Percentiles rank a stretch among this genome's conserved stretches.
Conservation (phyloP, 208 protist species). For the Borovskyia barvae region DNA sequence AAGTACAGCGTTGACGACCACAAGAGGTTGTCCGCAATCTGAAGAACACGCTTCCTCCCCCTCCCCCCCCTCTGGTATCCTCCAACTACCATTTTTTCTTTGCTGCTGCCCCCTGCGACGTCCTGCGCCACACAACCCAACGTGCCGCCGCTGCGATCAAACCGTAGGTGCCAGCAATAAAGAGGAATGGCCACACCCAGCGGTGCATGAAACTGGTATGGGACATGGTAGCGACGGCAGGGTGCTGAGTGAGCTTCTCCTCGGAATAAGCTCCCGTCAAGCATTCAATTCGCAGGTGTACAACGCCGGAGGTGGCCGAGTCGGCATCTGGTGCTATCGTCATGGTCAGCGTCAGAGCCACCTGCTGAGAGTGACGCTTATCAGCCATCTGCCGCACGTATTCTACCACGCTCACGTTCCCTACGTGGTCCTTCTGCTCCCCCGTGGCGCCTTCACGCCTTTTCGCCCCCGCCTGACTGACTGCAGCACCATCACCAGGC, state of each 20-base stretch:
- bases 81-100: slow-evolving; percentile 19
- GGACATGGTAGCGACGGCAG: slow-evolving; percentile 8
- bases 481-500: slow-evolving; percentile 1
- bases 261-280: slow-evolving; percentile 22
- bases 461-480: too few species aligned
- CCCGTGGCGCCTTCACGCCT: too few species aligned
- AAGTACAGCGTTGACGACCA: too few species aligned
- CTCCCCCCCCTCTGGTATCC: neutral
- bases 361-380: slow-evolving; percentile 1
- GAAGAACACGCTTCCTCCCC: too few species aligned
- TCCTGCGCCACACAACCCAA: slow-evolving; percentile 4
- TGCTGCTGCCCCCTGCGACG: neutral
- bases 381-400: slow-evolving; percentile 4
- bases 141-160: slow-evolving; percentile 18
- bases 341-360: slow-evolving; percentile 14
- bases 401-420: slow-evolving; percentile 10
- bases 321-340: neutral
- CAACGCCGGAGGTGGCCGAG: neutral
- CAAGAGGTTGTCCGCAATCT: too few species aligned
- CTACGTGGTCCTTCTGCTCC: slow-evolving; percentile 6
- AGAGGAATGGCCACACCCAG: slow-evolving; percentile 44
- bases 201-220: slow-evolving; percentile 29
- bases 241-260: slow-evolving; percentile 1
- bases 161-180: slow-evolving; percentile 33
- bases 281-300: slow-evolving; percentile 35